Percentiles rank a stretch among this genome's conserved stretches.
Evolutionary conservation across 768 basidiomycete genomes (phyloP).

Genomic region (Hygrocybe coccinea): DNA sequence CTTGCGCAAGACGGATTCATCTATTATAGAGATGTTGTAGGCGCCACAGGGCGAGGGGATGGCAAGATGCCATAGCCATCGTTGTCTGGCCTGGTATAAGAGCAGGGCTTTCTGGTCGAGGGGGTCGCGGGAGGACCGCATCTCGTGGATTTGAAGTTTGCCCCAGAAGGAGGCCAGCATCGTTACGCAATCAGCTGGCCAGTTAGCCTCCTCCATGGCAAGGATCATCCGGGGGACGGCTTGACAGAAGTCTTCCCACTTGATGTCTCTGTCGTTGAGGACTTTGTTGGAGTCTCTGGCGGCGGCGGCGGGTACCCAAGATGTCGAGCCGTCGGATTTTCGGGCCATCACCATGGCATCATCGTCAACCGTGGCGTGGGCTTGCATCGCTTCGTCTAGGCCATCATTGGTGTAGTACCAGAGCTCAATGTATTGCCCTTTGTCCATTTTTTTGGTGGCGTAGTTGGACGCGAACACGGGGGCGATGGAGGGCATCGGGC

Average conservation of each 20-base stretch:
- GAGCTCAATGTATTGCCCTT: too few relatives aligned
- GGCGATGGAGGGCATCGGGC: too few relatives aligned
- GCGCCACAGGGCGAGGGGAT: neutral
- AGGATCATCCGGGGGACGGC: slow-evolving; percentile 9
- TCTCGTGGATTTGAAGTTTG: slow-evolving; percentile 4
- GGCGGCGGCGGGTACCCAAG: neutral
- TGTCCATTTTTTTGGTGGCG: too few relatives aligned
- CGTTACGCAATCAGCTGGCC: slow-evolving; percentile 1
- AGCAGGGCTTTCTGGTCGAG: too few relatives aligned
- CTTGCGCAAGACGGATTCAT: too few relatives aligned
- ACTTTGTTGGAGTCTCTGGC: too few relatives aligned
- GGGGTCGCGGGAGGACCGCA: slow-evolving; percentile 3
- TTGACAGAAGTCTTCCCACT: too few relatives aligned
- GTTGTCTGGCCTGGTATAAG: slow-evolving; percentile 14
- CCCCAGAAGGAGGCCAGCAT: slow-evolving; percentile 15
- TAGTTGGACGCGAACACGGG: too few relatives aligned
- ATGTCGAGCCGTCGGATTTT: neutral
- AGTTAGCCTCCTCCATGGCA: slow-evolving; percentile 4
- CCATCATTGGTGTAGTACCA: too few relatives aligned
- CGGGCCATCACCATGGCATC: neutral
- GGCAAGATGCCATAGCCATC: slow-evolving; percentile 7
- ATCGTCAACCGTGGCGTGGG: slow-evolving; percentile 7
- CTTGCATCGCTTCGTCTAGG: too few relatives aligned
- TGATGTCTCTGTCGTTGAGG: too few relatives aligned
- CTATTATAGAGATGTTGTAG: slow-evolving; percentile 8